A percentile compares a stretch with the other conserved stretches of the same genome.
Conservation (phyloP, 139 green algal genomes). For the Zygnema cylindricum region DNA sequence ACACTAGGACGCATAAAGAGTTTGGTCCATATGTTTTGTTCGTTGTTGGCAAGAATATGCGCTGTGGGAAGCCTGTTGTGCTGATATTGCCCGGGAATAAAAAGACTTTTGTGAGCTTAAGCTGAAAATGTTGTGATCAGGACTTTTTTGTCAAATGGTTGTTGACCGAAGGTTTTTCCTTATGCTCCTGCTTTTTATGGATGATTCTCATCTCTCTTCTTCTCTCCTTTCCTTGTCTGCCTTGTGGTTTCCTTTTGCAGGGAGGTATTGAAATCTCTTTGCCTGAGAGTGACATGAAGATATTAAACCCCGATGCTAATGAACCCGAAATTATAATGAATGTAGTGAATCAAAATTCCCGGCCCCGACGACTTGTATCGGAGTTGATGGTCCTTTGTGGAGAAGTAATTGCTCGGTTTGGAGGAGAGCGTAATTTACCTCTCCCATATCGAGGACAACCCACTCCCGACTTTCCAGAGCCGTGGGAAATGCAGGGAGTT, state of each 20-base stretch:
- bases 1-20: no score
- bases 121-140: no score
- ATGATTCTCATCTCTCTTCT: no score
- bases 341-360: conserved; percentile 2
- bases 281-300: conserved; percentile 68
- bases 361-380: conserved; percentile 45
- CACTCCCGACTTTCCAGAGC: conserved; percentile 61
- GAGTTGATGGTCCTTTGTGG: conserved; percentile 91
- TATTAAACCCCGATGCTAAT: conserved; percentile 28
- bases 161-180: no score
- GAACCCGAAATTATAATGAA: conserved; percentile 18
- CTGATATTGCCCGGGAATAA: no score
- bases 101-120: no score
- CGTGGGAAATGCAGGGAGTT: conserved; percentile 64
- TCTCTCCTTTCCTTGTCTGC: no score
- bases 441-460: conserved; percentile 78
- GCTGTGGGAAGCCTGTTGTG: no score
- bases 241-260: not conserved
- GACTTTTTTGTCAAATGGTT: no score
- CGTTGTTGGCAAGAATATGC: no score
- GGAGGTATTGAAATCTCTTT: conserved; percentile 73
- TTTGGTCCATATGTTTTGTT: no score
- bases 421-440: conserved; percentile 66
- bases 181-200: no score
- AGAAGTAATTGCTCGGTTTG: conserved; percentile 69